phyloP scores from a whole-genome alignment of 768 basidiomycete species.

The Mrakia frigida region DNA sequence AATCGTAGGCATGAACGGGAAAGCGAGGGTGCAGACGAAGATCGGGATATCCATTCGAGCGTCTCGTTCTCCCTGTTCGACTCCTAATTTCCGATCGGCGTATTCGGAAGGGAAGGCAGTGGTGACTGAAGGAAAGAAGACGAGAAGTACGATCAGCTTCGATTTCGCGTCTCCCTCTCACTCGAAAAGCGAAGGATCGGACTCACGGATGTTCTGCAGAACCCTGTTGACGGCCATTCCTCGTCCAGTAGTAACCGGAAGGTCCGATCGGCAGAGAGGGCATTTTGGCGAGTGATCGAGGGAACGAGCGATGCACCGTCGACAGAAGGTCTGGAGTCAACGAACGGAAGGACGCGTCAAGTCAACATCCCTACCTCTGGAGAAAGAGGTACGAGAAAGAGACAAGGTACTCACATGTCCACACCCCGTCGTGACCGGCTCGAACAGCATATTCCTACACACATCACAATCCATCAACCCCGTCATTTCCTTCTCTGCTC shows the following conservation, averaged over 20 bases:
- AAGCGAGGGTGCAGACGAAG: constrained; percentile 81
- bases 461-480: constrained; percentile 82
- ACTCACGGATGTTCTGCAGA: constrained; percentile 61
- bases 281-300: constrained; percentile 78
- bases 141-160: constrained; percentile 17
- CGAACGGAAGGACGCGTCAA: constrained; percentile 11
- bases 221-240: constrained; percentile 58
- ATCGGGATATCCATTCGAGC: constrained; percentile 80
- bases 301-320: constrained; percentile 79
- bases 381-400: background rate
- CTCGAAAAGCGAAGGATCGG: constrained; percentile 10
- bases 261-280: constrained; percentile 74
- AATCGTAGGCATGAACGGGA: constrained; percentile 83
- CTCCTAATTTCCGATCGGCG: constrained; percentile 58
- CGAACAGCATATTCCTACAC: constrained; percentile 74
- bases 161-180: no score
- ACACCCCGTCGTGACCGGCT: constrained; percentile 88
- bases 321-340: constrained; percentile 75
- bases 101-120: constrained; percentile 64
- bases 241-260: constrained; percentile 49
- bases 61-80: constrained; percentile 71
- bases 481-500: constrained; percentile 48
- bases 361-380: background rate
- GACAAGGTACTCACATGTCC: constrained; percentile 62
- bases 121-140: constrained; percentile 49